These are phyloP conservation scores for Breynia disticha DNA, from an alignment of 441 rosid genomes.

Conservation along the genomic window DNA sequence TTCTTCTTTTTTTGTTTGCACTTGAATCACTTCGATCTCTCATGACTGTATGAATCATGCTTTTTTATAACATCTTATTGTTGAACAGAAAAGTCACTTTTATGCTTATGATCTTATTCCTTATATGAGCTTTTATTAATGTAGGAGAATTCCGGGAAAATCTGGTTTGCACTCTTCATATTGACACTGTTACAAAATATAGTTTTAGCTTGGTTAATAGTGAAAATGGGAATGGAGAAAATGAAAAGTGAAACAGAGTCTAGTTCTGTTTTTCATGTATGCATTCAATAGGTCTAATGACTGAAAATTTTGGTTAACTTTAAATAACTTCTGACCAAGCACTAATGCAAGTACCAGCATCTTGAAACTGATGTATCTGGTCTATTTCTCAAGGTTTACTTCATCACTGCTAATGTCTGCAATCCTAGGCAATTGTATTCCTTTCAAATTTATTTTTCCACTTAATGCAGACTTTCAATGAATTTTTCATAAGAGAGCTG, in stretches of 20 bases:
- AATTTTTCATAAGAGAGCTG: slow-evolving; percentile 78
- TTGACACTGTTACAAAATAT: too few relatives aligned
- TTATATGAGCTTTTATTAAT: too few relatives aligned
- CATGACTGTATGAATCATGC: neutral
- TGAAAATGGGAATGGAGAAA: too few relatives aligned
- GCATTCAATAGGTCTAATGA: neutral
- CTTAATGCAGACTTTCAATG: slow-evolving; percentile 72
- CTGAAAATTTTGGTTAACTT: neutral
- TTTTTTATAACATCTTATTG: too few relatives aligned
- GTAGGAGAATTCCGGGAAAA: too few relatives aligned
- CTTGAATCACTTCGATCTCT: neutral
- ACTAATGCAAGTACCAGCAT: neutral
- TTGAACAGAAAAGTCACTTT: too few relatives aligned
- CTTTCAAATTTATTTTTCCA: slow-evolving; percentile 9
- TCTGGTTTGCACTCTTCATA: too few relatives aligned
- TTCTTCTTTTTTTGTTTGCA: neutral
- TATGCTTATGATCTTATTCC: too few relatives aligned
- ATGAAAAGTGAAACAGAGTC: too few relatives aligned
- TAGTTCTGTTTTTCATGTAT: too few relatives aligned
- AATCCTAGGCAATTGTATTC: slow-evolving; percentile 1
- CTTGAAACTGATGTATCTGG: neutral
- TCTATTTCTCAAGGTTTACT: too few relatives aligned
- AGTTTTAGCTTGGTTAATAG: too few relatives aligned
- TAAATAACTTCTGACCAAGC: neutral
- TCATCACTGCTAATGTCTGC: neutral